Conservation (phyloP, 441 rosid species). For the Theobroma grandiflorum region DNA sequence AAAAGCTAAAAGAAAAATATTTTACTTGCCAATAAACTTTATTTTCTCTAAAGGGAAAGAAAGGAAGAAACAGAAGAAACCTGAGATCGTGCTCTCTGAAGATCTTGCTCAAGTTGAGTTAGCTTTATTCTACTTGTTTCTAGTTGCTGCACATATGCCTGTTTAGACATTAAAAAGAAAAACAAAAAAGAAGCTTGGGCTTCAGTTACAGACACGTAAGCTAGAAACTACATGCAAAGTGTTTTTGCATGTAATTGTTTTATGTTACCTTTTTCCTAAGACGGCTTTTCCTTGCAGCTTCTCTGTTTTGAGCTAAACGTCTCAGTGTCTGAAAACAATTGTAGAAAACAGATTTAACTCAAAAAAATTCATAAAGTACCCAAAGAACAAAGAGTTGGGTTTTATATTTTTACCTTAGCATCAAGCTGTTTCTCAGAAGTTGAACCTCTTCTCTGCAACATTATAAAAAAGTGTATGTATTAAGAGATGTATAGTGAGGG, state of each 20-base stretch:
- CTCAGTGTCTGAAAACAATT: conserved; percentile 63
- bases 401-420: conserved; percentile 69
- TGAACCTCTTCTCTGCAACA: conserved; percentile 85
- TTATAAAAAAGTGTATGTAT: conserved; percentile 36
- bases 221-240: not conserved
- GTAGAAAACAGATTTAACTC: conserved; percentile 13
- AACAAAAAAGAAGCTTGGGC: not conserved
- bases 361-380: not conserved
- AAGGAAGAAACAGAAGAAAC: conserved; percentile 30
- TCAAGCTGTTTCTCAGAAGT: conserved; percentile 87
- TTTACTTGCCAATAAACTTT: not conserved
- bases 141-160: conserved; percentile 85
- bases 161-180: conserved; percentile 6
- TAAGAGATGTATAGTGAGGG: not conserved
- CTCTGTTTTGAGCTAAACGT: conserved; percentile 86
- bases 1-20: not conserved
- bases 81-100: conserved; percentile 81
- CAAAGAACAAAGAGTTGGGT: not conserved
- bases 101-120: conserved; percentile 75
- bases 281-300: conserved; percentile 86
- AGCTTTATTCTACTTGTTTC: conserved; percentile 77
- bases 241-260: not conserved
- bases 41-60: not conserved
- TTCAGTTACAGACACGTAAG: not conserved
- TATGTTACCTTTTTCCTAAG: conserved; percentile 71